Evolutionary conservation across 2,329 filamentous ascomycete genomes (phyloP).

Genomic region (Incumbomyces lentus): DNA sequence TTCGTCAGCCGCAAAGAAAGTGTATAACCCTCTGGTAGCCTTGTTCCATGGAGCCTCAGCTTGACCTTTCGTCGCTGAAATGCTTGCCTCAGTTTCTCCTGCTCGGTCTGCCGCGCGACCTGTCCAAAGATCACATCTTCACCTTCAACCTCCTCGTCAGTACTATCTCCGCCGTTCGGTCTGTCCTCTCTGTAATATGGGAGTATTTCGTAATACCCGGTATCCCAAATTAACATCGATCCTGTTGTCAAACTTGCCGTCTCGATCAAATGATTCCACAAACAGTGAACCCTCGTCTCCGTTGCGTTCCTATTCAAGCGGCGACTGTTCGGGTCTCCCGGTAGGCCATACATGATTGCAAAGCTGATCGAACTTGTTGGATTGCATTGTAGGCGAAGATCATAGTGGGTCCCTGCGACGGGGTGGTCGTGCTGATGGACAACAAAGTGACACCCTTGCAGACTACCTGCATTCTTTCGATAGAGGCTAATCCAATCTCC

Average conservation of each 20-base stretch:
- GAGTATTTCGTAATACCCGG: conserved; percentile 48
- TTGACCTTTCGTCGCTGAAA: conserved; percentile 49
- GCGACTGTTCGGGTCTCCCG: conserved; percentile 47
- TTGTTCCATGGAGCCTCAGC: conserved; percentile 44
- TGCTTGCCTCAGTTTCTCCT: conserved; percentile 39
- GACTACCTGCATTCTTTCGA: conserved; percentile 32
- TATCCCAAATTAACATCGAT: conserved; percentile 54
- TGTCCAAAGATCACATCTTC: not conserved
- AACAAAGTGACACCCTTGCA: conserved; percentile 49
- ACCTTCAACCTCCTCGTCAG: not conserved
- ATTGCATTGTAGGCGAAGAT: conserved; percentile 60
- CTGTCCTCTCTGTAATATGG: conserved; percentile 27
- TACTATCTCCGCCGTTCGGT: not conserved
- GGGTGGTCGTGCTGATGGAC: conserved; percentile 67
- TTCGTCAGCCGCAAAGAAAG: conserved; percentile 44
- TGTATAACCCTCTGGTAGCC: conserved; percentile 45
- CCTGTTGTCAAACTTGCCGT: conserved; percentile 46
- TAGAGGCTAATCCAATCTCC: conserved; percentile 38
- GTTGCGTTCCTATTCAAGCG: conserved; percentile 50
- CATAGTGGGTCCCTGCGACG: conserved; percentile 57
- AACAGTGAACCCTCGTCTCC: conserved; percentile 51
- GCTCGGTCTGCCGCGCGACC: conserved; percentile 21
- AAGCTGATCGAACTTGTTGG: conserved; percentile 54
- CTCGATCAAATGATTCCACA: conserved; percentile 55
- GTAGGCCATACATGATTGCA: conserved; percentile 54